phyloP scores from a whole-genome alignment of 2,329 filamentous ascomycete genomes.

The Coleophoma crateriformis region DNA sequence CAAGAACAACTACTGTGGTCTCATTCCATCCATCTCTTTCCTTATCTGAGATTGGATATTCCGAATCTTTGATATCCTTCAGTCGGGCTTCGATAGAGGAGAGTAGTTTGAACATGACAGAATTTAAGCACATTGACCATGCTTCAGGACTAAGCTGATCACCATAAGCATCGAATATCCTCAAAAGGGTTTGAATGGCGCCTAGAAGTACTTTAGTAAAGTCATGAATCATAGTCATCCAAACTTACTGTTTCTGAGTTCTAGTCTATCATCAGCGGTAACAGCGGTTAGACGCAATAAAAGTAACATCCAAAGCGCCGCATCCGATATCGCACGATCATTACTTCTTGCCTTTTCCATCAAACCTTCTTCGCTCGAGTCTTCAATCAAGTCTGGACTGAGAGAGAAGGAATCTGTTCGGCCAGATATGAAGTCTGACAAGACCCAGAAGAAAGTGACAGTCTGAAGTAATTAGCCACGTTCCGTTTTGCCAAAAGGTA shows the following conservation, averaged over 20 bases:
- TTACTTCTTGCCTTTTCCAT: constrained; percentile 52
- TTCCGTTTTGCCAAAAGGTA: neutral
- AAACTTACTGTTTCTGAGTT: constrained; percentile 66
- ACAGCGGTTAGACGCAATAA: constrained; percentile 66
- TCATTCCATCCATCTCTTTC: constrained; percentile 60
- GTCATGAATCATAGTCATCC: constrained; percentile 11
- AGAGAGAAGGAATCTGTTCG: constrained; percentile 54
- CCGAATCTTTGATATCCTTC: constrained; percentile 28
- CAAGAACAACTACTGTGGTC: constrained; percentile 69
- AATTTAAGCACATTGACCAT: constrained; percentile 79
- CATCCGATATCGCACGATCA: constrained; percentile 55
- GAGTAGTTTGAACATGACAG: constrained; percentile 74
- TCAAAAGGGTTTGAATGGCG: constrained; percentile 82
- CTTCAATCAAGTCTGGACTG: constrained; percentile 48
- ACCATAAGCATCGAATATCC: constrained; percentile 89
- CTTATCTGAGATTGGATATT: constrained; percentile 30
- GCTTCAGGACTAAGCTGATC: constrained; percentile 71
- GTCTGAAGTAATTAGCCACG: constrained; percentile 44
- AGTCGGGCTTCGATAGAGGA: constrained; percentile 61
- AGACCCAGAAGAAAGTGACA: constrained; percentile 92
- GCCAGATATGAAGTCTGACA: constrained; percentile 77
- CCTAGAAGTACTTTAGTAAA: constrained; percentile 37
- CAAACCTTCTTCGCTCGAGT: constrained; percentile 50
- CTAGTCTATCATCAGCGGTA: constrained; percentile 65
- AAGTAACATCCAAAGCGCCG: constrained; percentile 74